These are phyloP conservation scores for Talaromyces atroroseus DNA, from an alignment of 2,329 filamentous ascomycete genomes.

Conservation along the genomic window DNA sequence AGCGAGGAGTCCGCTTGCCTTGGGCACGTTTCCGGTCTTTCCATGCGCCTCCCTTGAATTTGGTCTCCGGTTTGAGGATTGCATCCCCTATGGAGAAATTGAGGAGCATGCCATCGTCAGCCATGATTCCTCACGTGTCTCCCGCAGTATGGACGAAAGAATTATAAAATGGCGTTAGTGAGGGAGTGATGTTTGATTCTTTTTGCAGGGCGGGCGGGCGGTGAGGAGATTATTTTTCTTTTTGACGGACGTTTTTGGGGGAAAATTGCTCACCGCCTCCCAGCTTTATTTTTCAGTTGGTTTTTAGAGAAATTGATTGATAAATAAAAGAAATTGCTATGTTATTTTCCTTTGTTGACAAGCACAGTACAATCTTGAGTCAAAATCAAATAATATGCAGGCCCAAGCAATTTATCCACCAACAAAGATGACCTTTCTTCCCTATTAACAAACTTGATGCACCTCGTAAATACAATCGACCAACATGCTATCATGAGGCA, in stretches of 20 bases:
- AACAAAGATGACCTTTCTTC: too few species aligned
- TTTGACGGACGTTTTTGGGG: conserved; percentile 11
- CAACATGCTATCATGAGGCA: too few species aligned
- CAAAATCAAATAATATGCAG: too few species aligned
- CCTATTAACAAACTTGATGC: too few species aligned
- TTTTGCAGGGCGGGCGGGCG: conserved; percentile 4
- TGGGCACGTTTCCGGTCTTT: conserved; percentile 69
- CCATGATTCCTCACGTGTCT: conserved; percentile 56
- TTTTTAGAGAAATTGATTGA: neutral
- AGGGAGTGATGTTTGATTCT: neutral
- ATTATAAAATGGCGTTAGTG: neutral
- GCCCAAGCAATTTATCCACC: too few species aligned
- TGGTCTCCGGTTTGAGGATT: conserved; percentile 55
- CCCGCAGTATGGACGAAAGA: neutral
- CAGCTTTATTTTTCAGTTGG: too few species aligned
- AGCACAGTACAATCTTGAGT: too few species aligned
- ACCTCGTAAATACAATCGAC: too few species aligned
- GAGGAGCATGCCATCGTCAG: conserved; percentile 89
- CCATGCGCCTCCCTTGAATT: conserved; percentile 88
- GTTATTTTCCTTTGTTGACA: too few species aligned
- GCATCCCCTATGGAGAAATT: conserved; percentile 75
- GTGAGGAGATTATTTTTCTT: conserved; percentile 15
- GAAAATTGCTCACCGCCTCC: conserved; percentile 5
- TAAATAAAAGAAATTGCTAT: neutral
- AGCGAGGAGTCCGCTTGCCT: conserved; percentile 37